Conservation (phyloP, 768 basidiomycete genomes). For the Amanita pallidorosea region DNA sequence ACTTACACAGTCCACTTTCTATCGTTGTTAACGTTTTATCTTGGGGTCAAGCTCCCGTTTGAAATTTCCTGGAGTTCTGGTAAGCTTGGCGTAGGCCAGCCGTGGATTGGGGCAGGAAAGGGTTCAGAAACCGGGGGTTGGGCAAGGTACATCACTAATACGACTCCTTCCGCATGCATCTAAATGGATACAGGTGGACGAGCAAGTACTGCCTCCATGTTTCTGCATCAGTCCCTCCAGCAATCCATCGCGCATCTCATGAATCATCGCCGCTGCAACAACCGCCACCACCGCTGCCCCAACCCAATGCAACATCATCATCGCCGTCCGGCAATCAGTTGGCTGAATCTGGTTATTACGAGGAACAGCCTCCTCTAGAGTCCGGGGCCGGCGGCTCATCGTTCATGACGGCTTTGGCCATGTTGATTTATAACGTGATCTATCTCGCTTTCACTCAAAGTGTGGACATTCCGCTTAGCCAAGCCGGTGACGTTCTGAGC, state of each 20-base stretch:
- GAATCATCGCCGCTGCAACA: neutral
- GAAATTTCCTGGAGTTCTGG: conserved; percentile 63
- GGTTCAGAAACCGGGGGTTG: conserved; percentile 65
- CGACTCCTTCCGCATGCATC: conserved; percentile 11
- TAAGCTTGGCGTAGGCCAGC: conserved; percentile 63
- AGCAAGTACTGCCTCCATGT: conserved; percentile 61
- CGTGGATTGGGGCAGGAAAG: conserved; percentile 63
- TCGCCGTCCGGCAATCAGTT: conserved; percentile 15
- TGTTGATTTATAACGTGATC: conserved; percentile 74
- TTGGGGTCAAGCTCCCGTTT: conserved; percentile 78
- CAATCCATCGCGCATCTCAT: conserved; percentile 4
- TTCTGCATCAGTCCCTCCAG: conserved; percentile 28
- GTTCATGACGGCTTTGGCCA: conserved; percentile 76
- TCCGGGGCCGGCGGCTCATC: conserved; percentile 21
- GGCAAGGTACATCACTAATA: conserved; percentile 35
- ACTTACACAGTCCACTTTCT: conserved; percentile 77
- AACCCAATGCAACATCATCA: conserved; percentile 15
- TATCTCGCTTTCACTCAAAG: conserved; percentile 79
- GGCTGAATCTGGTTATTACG: conserved; percentile 7
- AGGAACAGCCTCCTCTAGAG: conserved; percentile 4
- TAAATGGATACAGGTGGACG: conserved; percentile 41
- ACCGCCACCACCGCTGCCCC: conserved; percentile 6
- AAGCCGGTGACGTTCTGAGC: conserved; percentile 66
- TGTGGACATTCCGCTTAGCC: conserved; percentile 63
- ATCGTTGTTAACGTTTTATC: conserved; percentile 68